Percentiles rank a stretch among this genome's conserved stretches.
Conservation (phyloP, 768 basidiomycete genomes). For the Pleurotus sapidus region DNA sequence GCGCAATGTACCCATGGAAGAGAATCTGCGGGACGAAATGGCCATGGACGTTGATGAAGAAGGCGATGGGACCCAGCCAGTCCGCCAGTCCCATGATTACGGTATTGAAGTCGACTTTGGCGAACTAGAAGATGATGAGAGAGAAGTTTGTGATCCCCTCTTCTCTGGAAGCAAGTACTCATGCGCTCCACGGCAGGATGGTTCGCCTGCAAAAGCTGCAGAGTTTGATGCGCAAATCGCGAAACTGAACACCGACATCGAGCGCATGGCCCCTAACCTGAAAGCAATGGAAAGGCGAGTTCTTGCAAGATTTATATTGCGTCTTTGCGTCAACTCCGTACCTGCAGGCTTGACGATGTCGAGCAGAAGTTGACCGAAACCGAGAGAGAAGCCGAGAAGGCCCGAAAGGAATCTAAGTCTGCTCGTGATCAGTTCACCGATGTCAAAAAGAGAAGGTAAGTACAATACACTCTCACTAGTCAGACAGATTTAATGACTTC, state of each 20-base stretch:
- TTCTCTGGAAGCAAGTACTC: neutral
- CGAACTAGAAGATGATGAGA: constrained; percentile 69
- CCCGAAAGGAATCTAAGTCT: constrained; percentile 82
- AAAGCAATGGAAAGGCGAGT: constrained; percentile 89
- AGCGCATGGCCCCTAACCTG: constrained; percentile 93
- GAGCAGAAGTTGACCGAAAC: constrained; percentile 84
- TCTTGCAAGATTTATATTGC: neutral
- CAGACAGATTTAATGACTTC: neutral
- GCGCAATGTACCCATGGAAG: constrained; percentile 91
- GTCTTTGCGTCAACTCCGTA: neutral
- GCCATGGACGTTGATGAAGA: constrained; percentile 93
- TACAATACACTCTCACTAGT: neutral
- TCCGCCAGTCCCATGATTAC: constrained; percentile 72
- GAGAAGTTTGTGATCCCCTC: constrained; percentile 42
- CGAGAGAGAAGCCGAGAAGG: constrained; percentile 89
- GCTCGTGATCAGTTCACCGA: constrained; percentile 94
- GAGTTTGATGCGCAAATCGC: constrained; percentile 72
- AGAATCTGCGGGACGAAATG: constrained; percentile 84
- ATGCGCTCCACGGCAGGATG: constrained; percentile 39
- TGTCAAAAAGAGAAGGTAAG: constrained; percentile 74
- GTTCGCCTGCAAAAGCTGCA: constrained; percentile 59
- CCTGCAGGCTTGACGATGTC: constrained; percentile 75
- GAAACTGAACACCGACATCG: constrained; percentile 77
- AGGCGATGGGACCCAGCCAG: constrained; percentile 75
- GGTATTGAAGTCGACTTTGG: constrained; percentile 90